These are phyloP conservation scores for Phytophthora multivora DNA, from an alignment of 352 stramenopile species.

Conservation along the genomic window DNA sequence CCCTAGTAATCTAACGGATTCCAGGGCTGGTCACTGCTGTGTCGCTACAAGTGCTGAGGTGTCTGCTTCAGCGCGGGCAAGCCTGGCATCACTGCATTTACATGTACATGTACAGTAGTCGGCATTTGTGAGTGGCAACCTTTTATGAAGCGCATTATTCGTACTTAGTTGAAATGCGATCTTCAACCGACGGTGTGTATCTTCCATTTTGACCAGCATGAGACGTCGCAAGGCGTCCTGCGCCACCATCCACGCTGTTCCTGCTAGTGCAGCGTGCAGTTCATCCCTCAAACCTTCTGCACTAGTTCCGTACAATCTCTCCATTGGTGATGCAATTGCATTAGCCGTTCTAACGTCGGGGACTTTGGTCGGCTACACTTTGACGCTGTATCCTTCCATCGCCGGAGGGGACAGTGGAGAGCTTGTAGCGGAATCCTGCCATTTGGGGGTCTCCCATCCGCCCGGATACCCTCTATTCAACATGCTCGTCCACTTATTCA, in stretches of 20 bases:
- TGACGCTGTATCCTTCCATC: constrained; percentile 86
- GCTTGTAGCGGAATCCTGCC: constrained; percentile 94
- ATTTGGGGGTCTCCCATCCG: constrained; percentile 92
- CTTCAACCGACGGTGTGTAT: constrained; percentile 6
- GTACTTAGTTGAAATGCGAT: constrained; percentile 12
- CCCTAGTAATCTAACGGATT: not conserved
- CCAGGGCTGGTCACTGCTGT: not conserved
- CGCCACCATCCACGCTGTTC: constrained; percentile 12
- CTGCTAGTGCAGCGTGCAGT: not conserved
- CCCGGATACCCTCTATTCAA: constrained; percentile 95
- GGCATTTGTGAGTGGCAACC: too few species aligned
- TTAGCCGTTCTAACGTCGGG: constrained; percentile 16
- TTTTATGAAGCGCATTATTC: not conserved
- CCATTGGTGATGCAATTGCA: constrained; percentile 9
- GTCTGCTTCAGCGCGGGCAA: too few species aligned
- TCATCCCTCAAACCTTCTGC: not conserved
- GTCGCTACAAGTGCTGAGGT: not conserved
- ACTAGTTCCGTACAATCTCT: constrained; percentile 1
- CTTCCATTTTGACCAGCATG: constrained; percentile 34
- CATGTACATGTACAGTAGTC: too few species aligned
- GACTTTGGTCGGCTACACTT: constrained; percentile 67
- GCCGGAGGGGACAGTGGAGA: constrained; percentile 92
- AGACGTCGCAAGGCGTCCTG: constrained; percentile 24
- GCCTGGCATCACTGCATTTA: too few species aligned
- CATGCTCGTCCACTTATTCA: constrained; percentile 83